A percentile compares a stretch with the other conserved stretches of the same genome.
phyloP scores from a whole-genome alignment of 164 flowering plant species.

The Cinnamomum micranthum region DNA sequence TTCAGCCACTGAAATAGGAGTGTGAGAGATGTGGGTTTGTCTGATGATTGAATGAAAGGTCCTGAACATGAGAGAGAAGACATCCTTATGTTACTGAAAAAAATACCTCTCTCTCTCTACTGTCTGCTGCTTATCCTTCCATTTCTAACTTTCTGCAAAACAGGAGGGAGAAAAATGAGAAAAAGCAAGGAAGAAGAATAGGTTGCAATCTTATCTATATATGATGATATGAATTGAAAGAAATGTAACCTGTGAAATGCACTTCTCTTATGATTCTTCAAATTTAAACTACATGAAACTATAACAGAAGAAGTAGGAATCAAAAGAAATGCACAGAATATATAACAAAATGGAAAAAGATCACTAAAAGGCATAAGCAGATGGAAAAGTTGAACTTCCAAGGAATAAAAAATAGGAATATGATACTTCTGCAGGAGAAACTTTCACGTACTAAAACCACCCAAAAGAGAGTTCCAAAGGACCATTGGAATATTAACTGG shows the following conservation, averaged over 20 bases:
- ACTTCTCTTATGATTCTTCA: too few species aligned
- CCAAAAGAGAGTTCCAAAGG: too few species aligned
- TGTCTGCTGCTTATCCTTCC: not conserved
- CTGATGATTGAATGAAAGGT: slow-evolving; percentile 16
- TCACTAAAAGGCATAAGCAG: too few species aligned
- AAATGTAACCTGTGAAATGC: not conserved
- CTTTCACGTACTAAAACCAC: too few species aligned
- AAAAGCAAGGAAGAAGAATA: not conserved
- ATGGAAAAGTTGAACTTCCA: too few species aligned
- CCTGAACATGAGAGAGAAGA: slow-evolving; percentile 44
- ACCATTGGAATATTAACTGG: too few species aligned
- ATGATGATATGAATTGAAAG: not conserved
- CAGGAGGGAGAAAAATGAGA: not conserved
- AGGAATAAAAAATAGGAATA: too few species aligned
- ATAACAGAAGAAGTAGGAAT: too few species aligned
- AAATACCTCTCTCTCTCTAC: not conserved
- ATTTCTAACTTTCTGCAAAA: not conserved
- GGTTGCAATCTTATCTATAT: not conserved
- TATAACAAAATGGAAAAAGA: too few species aligned
- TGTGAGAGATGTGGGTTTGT: slow-evolving; percentile 10
- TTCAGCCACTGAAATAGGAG: slow-evolving; percentile 51
- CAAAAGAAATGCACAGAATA: too few species aligned
- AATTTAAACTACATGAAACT: too few species aligned
- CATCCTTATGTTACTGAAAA: not conserved
- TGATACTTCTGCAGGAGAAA: too few species aligned